Conservation (phyloP, 169 alveolate genomes). For the Cryptosporidium meleagridis region DNA sequence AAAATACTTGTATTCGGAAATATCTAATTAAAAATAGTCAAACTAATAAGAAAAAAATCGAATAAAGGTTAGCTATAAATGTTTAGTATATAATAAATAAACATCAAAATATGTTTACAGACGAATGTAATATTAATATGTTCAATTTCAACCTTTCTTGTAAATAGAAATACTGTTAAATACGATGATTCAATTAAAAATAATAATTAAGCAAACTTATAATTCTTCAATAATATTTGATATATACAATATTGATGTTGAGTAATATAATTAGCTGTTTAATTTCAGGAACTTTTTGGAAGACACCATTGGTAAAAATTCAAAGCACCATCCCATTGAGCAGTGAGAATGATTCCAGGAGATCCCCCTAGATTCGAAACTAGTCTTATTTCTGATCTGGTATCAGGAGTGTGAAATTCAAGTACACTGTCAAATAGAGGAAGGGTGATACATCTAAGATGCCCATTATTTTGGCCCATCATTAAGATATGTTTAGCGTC, state of each 20-base stretch:
- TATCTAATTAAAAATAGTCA: neutral
- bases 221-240: neutral
- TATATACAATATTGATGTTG: neutral
- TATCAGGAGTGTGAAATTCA: conserved; percentile 70
- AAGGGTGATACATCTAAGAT: conserved; percentile 62
- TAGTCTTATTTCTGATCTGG: conserved; percentile 62
- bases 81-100: neutral
- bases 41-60: neutral
- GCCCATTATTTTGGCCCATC: conserved; percentile 74
- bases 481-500: conserved; percentile 65
- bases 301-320: conserved; percentile 71
- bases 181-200: conserved; percentile 10
- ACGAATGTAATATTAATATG: neutral
- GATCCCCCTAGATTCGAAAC: conserved; percentile 72
- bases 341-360: conserved; percentile 72
- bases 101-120: neutral
- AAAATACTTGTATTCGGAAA: neutral
- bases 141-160: neutral
- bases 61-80: neutral
- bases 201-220: conserved; percentile 31
- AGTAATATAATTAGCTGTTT: neutral
- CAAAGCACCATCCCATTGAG: conserved; percentile 75
- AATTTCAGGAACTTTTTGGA: conserved; percentile 20
- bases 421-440: conserved; percentile 67
- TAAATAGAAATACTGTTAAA: neutral